phyloP scores from a whole-genome alignment of 768 basidiomycete species.

The Mycena latifolia region DNA sequence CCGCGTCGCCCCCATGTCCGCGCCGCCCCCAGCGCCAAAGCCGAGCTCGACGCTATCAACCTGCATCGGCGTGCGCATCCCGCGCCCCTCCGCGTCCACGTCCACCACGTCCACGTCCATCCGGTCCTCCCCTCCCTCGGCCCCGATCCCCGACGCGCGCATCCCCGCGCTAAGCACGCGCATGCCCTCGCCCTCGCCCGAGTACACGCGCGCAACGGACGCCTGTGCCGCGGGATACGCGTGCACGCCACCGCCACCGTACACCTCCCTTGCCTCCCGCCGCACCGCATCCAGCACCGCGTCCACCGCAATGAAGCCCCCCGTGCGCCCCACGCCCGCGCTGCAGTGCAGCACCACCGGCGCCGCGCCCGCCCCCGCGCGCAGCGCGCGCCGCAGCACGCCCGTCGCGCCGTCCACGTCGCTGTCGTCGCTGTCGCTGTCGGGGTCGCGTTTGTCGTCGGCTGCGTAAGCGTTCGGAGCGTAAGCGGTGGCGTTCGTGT shows the following conservation, averaged over 20 bases:
- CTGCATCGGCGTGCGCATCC: conserved; percentile 33
- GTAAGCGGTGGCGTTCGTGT: no score
- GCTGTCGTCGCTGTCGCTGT: conserved; percentile 36
- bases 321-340: conserved; percentile 95
- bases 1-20: conserved; percentile 25
- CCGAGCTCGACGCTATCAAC: conserved; percentile 13
- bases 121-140: conserved; percentile 21
- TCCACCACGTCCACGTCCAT: conserved; percentile 22
- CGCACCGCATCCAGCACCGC: conserved; percentile 83
- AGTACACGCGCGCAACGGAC: neutral
- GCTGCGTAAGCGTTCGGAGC: neutral
- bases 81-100: conserved; percentile 16
- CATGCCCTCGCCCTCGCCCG: conserved; percentile 10
- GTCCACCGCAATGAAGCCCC: conserved; percentile 92
- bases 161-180: conserved; percentile 22
- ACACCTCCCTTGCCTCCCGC: conserved; percentile 60
- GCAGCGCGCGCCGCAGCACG: conserved; percentile 64
- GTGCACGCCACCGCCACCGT: no score
- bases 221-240: no score
- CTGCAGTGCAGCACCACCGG: conserved; percentile 91
- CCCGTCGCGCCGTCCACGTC: conserved; percentile 69
- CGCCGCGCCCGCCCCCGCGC: conserved; percentile 61
- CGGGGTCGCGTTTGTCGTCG: neutral
- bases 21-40: neutral
- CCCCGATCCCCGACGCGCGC: conserved; percentile 19